Percentiles rank a stretch among this genome's conserved stretches.
These are phyloP conservation scores for Ehretia macrophylla DNA, from an alignment of 257 asterid genomes.

Conservation along the genomic window DNA sequence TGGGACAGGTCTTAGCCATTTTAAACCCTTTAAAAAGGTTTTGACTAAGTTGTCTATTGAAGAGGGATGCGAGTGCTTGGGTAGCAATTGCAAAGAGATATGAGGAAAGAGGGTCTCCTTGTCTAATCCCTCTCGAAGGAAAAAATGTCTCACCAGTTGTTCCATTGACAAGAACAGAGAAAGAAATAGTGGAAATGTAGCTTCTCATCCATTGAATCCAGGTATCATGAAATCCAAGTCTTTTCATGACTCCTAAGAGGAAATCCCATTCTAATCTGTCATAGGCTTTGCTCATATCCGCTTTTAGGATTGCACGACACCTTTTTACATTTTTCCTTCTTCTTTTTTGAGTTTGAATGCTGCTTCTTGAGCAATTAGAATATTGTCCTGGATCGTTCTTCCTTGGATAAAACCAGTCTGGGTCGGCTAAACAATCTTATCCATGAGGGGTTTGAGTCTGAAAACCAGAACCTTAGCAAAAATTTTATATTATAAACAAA, in stretches of 20 bases:
- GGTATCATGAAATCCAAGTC: neutral
- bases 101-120: neutral
- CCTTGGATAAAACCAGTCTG: neutral
- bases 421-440: neutral
- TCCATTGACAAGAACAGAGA: neutral
- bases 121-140: neutral
- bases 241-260: neutral
- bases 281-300: neutral
- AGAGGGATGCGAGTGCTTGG: no score
- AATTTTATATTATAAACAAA: no score
- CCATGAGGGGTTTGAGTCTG: neutral
- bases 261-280: slow-evolving; percentile 1
- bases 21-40: no score
- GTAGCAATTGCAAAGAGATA: no score
- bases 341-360: neutral
- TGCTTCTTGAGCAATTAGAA: no score
- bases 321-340: no score
- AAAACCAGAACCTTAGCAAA: neutral
- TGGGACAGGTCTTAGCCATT: no score
- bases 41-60: no score
- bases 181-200: neutral
- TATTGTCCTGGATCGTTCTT: neutral
- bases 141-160: no score
- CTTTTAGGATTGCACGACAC: neutral
- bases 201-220: neutral